These are phyloP conservation scores for Atkinsonella texensis DNA, from an alignment of 2,329 filamentous ascomycete species.

Conservation along the genomic window DNA sequence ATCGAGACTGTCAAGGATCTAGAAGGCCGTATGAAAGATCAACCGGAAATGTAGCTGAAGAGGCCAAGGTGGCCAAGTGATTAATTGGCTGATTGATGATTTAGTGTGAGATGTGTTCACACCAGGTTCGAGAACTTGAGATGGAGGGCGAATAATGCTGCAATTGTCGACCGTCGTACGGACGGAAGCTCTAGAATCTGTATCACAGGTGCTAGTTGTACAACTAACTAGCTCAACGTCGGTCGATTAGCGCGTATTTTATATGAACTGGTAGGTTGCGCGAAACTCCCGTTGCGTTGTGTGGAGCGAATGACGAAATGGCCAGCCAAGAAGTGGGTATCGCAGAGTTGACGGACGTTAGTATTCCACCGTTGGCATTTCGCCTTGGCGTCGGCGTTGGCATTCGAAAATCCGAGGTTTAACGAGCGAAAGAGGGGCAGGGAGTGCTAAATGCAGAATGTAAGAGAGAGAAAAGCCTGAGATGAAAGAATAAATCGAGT, in stretches of 20 bases:
- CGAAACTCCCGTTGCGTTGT: neutral
- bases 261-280: neutral
- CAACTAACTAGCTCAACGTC: neutral
- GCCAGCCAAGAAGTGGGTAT: neutral
- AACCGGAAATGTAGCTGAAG: neutral
- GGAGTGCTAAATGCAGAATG: neutral
- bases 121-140: too few relatives aligned
- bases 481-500: neutral
- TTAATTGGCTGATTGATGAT: too few relatives aligned
- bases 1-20: neutral
- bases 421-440: neutral
- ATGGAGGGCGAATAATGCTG: neutral
- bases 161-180: neutral
- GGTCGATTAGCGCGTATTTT: too few relatives aligned
- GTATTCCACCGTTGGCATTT: neutral
- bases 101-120: too few relatives aligned
- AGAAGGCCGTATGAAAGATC: neutral
- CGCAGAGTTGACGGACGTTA: neutral
- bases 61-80: too few relatives aligned
- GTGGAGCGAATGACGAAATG: conserved; percentile 10
- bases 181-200: neutral
- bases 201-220: neutral
- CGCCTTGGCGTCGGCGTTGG: too few relatives aligned
- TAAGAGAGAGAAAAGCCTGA: neutral
- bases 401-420: neutral